Base-by-base conservation (phyloP, 345 rosid species). In the Moricandia arvensis region DNA sequence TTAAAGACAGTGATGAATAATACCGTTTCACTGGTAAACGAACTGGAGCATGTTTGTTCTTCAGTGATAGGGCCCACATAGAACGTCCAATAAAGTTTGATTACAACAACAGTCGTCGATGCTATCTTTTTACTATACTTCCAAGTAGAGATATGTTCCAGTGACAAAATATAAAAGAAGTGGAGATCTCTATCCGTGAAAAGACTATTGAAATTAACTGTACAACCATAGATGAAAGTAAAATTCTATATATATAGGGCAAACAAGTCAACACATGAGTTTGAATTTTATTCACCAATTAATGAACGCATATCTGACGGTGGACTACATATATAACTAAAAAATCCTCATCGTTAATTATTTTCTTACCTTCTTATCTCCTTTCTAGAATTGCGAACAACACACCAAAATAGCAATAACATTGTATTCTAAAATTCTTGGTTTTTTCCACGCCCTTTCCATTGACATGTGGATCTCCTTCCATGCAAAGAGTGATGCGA, bases 1-100 rank as follows among this genome's bases (percentile, higher is more conserved):
- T 82, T 2, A 2, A 55, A 6, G 75, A 82, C 66, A n/a, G 79
- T 82, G 0, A 30, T 17, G 2, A 35, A 66, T 18, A 47, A 67
- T 5, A 49, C 29, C 1, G 49, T 30, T 72, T 72, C 1, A 27
- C 0, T 2, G 2, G 26, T 15, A 9, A 10, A 1, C 6, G 57
- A 3, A 57, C 6, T 4, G 3, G 24, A 69, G 49, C 6, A 1
- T 8, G 34, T 55, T 55, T 4, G 24, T 1, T 17, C 43, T 49
- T 30, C 8, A 27, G n/a, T 43, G 69, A 64, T 41, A 41, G 1
- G 24, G n/a, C 47, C 47, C 47, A 31, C 34, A 31, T n/a, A n/a
- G n/a, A n/a, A n/a, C n/a, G n/a, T n/a, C n/a, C n/a, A n/a, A n/a
- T n/a, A n/a, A n/a, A n/a, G n/a, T n/a, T n/a, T n/a, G 31, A 29